A percentile compares a stretch with the other conserved stretches of the same genome.
These are phyloP conservation scores for Pseudogymnoascus sp. DNA, from an alignment of 2,329 filamentous ascomycete genomes.

Conservation along the genomic window DNA sequence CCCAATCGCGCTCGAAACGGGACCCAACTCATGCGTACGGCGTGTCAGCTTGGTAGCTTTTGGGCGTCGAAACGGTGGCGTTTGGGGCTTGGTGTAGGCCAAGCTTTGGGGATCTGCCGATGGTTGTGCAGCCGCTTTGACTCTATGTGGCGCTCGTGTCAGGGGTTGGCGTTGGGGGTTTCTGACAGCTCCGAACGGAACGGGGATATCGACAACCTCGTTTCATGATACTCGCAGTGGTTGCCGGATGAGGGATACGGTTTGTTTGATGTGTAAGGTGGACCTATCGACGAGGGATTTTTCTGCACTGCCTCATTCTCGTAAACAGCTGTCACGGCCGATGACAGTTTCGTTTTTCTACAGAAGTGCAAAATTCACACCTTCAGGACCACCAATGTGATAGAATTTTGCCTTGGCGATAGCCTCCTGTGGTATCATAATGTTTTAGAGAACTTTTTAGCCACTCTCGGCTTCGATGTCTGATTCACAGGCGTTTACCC, in stretches of 20 bases:
- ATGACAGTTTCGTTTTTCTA: neutral
- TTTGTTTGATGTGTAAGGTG: neutral
- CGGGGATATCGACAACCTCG: neutral
- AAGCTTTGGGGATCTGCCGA: neutral
- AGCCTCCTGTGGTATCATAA: neutral
- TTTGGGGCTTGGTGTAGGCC: neutral
- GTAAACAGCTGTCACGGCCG: neutral
- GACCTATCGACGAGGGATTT: neutral
- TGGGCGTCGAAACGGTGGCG: neutral
- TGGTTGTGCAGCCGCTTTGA: neutral
- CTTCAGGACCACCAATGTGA: neutral
- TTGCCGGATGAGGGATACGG: neutral
- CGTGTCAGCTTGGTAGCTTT: neutral
- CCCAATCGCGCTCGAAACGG: neutral
- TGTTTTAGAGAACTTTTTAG: neutral
- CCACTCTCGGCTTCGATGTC: neutral
- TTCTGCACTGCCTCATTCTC: neutral
- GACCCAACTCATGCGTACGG: neutral
- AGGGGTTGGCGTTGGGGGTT: neutral
- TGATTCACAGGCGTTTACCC: neutral
- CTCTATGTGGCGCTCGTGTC: neutral
- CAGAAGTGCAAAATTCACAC: neutral
- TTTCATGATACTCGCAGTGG: neutral
- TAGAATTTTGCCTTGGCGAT: neutral
- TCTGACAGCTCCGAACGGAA: neutral